Conservation (phyloP, 2,329 filamentous ascomycete species). For the Nigrograna mackinnonii region DNA sequence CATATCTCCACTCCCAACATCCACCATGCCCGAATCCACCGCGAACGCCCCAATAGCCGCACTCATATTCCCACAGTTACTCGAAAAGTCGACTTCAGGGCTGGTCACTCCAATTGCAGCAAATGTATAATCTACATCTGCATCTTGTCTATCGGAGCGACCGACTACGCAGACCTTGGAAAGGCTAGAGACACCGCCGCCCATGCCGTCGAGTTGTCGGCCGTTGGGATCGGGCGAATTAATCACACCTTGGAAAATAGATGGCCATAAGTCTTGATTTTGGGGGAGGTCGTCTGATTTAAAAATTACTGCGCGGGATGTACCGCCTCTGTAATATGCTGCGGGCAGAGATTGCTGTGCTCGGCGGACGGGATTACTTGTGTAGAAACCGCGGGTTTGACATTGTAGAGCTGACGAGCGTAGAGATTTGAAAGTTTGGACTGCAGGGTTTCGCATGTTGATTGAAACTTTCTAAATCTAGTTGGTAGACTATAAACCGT, state of each 20-base stretch:
- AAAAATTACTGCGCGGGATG: conserved; percentile 65
- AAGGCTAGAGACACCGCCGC: conserved; percentile 66
- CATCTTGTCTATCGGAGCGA: conserved; percentile 45
- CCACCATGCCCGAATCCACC: conserved; percentile 54
- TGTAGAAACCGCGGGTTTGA: neutral
- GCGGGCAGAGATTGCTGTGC: conserved; percentile 40
- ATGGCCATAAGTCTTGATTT: conserved; percentile 46
- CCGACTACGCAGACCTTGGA: conserved; percentile 70
- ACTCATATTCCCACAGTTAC: conserved; percentile 75
- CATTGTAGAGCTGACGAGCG: too few species aligned
- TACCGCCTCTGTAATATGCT: conserved; percentile 66
- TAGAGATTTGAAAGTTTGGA: too few species aligned
- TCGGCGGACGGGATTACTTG: neutral
- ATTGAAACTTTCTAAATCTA: too few species aligned
- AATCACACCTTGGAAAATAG: conserved; percentile 60
- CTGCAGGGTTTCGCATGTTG: too few species aligned
- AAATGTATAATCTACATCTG: conserved; percentile 70
- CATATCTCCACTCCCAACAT: conserved; percentile 8
- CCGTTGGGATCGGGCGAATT: conserved; percentile 67
- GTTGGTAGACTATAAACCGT: too few species aligned
- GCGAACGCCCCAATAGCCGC: conserved; percentile 64
- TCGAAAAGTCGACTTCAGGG: conserved; percentile 63
- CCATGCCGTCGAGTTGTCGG: conserved; percentile 71
- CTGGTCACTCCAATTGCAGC: conserved; percentile 67
- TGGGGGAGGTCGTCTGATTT: conserved; percentile 51